These are phyloP conservation scores for Verticillium longisporum DNA, from an alignment of 2,329 filamentous ascomycete genomes.

Conservation along the genomic window DNA sequence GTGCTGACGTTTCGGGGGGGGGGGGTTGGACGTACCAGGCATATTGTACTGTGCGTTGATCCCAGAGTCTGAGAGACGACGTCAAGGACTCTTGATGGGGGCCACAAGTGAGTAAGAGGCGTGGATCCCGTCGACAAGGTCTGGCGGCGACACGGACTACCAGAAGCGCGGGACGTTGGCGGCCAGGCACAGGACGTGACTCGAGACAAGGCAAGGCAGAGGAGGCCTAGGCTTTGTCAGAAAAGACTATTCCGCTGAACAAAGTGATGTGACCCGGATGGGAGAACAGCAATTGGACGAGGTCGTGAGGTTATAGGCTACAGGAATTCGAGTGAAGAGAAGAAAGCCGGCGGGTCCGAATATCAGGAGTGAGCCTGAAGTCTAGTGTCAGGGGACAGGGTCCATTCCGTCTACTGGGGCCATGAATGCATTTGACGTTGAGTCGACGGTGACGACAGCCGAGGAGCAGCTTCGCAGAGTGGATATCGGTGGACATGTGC, in stretches of 20 bases:
- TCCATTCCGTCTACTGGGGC: not conserved
- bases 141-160: not conserved
- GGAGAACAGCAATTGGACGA: not conserved
- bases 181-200: not conserved
- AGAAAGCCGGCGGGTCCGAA: not conserved
- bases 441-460: slow-evolving; percentile 1
- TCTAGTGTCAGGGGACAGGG: not conserved
- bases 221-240: not conserved
- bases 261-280: not conserved
- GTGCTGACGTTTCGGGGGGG: not conserved
- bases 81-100: not conserved
- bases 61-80: not conserved
- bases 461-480: not conserved
- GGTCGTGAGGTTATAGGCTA: not conserved
- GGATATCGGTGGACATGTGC: slow-evolving; percentile 1
- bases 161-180: not conserved
- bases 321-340: not conserved
- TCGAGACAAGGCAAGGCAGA: not conserved
- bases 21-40: not conserved
- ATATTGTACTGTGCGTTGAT: not conserved
- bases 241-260: not conserved
- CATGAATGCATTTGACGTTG: not conserved
- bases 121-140: no score
- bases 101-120: not conserved
- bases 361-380: not conserved